Base-by-base conservation (phyloP, 2,329 filamentous ascomycete species). In the Fusarium veterinarium region DNA sequence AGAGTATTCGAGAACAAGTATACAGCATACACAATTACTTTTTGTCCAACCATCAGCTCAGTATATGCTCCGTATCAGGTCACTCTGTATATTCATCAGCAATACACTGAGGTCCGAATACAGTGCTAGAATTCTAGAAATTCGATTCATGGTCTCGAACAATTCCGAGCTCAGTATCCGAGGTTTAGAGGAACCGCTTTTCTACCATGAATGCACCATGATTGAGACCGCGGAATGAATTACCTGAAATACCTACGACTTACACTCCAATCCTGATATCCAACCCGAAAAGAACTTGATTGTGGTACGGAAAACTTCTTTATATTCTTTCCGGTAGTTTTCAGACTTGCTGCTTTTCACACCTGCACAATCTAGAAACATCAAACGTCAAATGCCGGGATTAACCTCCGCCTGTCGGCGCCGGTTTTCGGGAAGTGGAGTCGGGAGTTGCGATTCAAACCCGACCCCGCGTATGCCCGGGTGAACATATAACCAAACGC, bases 401-500 rank as follows among this genome's bases (percentile, higher is more conserved):
- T 55, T 57, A 60, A 64, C 60, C 62, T 61, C 58, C 66, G 64
- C 56, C 55, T 65, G 60, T 75, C 72, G 64, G 67, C 59, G 48
- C 76, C 76, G 71, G 55, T 60, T 53, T 62, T 78, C 76, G 76
- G 76, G 72, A 75, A 73, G 76, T 78, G 76, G 76, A 73, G 73
- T 68, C 72, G 72, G 76, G 69, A 77, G 72, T 75, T 77, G 67
- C n/a, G 45, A 66, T 67, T 57, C 46, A 65, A 62, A 67, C 37
- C 67, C 67, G 57, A 77, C 76, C 75, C 76, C 76, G 76, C 76
- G 73, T 66, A 67, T 51, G 53, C 28, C 74, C 73, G 74, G 76
- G 73, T 73, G 76, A 77, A 77, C 58, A 65, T 72, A 77, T 77
- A 77, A 75, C 76, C 76, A 77, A 75, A 60, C 19, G 69, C 69